Conservation (phyloP, 306 rosid genomes). For the Oxytropis ochrocephala region DNA sequence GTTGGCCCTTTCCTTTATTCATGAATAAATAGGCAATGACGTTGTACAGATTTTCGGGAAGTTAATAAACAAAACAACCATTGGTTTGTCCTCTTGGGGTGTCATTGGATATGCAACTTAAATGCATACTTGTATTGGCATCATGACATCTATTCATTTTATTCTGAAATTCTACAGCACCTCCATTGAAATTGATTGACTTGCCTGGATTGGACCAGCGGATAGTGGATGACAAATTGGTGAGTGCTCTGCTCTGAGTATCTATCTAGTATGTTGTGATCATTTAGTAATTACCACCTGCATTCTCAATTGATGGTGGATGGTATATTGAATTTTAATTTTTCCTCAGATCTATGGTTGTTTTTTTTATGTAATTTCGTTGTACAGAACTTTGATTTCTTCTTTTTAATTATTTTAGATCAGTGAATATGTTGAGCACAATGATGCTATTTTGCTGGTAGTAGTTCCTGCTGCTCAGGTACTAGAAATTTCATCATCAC, state of each 20-base stretch:
- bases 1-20: constrained; percentile 9
- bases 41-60: background rate
- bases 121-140: background rate
- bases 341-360: constrained; percentile 11
- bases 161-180: constrained; percentile 49
- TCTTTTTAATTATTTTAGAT: constrained; percentile 41
- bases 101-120: background rate
- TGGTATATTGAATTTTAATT: background rate
- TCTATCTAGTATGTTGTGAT: background rate
- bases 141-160: background rate
- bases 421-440: constrained; percentile 89
- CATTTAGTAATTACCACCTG: background rate
- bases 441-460: constrained; percentile 80
- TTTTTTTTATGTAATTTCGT: constrained; percentile 20
- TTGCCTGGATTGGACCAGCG: constrained; percentile 97
- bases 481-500: constrained; percentile 81
- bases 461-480: constrained; percentile 92
- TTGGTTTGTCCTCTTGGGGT: background rate
- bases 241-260: constrained; percentile 30
- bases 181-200: constrained; percentile 90
- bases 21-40: background rate
- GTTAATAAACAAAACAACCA: background rate
- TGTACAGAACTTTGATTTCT: constrained; percentile 22
- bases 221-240: constrained; percentile 72
- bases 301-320: constrained; percentile 4